These are phyloP conservation scores for Saccharomyces kudriavzevii DNA, from an alignment of 805 yeast genomes.

Conservation along the genomic window DNA sequence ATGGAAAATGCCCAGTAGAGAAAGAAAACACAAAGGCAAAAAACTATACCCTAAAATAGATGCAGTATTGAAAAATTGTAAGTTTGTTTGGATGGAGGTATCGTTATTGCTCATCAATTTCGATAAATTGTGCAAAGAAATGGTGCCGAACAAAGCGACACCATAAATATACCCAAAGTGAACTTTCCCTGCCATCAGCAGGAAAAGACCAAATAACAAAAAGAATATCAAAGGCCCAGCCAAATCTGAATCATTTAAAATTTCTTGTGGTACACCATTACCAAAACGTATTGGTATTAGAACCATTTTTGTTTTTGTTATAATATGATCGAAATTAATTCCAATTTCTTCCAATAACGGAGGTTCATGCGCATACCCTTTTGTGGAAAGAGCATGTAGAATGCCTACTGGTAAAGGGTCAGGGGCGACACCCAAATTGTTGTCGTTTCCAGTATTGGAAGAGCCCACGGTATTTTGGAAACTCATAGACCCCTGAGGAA, in stretches of 20 bases:
- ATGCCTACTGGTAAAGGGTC: constrained; percentile 59
- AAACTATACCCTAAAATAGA: constrained; percentile 91
- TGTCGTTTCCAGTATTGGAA: constrained; percentile 7
- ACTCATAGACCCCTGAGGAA: constrained; percentile 34
- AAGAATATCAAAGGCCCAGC: constrained; percentile 94
- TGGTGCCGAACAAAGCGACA: constrained; percentile 84
- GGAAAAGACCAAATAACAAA: constrained; percentile 72
- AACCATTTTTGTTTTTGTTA: constrained; percentile 76
- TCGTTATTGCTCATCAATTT: constrained; percentile 70
- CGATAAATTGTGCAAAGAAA: constrained; percentile 75
- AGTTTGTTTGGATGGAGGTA: constrained; percentile 19
- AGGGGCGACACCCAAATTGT: constrained; percentile 18
- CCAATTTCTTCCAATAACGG: constrained; percentile 89
- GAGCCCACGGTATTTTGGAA: constrained; percentile 12
- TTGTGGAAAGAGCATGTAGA: constrained; percentile 84
- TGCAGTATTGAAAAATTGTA: constrained; percentile 61
- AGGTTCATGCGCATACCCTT: constrained; percentile 93
- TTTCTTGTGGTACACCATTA: constrained; percentile 57
- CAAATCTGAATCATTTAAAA: constrained; percentile 80
- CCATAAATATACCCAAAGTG: constrained; percentile 97
- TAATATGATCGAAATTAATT: constrained; percentile 81
- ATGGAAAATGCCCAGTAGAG: constrained; percentile 59
- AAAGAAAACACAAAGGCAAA: constrained; percentile 63
- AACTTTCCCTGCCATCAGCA: constrained; percentile 82
- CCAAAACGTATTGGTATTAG: constrained; percentile 56